These are phyloP conservation scores for Alnus glutinosa DNA, from an alignment of 306 rosid genomes.

Conservation along the genomic window DNA sequence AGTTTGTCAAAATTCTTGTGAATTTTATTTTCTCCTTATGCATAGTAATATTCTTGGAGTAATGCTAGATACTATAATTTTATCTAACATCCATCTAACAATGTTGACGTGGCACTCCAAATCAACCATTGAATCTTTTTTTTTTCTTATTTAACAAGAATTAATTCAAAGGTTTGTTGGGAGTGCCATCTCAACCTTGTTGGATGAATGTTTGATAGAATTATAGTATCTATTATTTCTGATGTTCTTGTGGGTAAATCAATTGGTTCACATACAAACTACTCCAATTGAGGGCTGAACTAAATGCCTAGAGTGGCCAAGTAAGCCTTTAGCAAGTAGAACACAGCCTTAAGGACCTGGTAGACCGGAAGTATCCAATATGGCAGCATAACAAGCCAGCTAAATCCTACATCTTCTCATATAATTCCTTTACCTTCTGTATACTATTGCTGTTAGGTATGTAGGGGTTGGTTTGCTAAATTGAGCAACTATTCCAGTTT, in stretches of 20 bases:
- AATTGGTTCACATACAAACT: neutral
- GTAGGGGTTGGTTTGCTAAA: neutral
- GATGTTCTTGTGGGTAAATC: neutral
- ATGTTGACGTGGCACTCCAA: neutral
- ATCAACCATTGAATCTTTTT: too few species aligned
- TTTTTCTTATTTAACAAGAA: too few species aligned
- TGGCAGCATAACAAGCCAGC: neutral
- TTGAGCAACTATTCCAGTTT: neutral
- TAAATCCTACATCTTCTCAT: neutral
- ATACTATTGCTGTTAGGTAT: neutral
- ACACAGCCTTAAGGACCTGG: neutral
- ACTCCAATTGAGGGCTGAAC: neutral
- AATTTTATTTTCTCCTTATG: neutral
- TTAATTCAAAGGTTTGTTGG: too few species aligned
- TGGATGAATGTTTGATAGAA: too few species aligned
- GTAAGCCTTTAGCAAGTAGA: neutral
- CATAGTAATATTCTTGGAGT: neutral
- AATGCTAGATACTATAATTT: too few species aligned
- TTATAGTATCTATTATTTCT: neutral
- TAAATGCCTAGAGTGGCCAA: neutral
- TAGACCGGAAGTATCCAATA: neutral
- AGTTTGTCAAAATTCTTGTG: too few species aligned
- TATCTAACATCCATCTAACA: too few species aligned
- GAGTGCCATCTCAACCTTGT: too few species aligned
- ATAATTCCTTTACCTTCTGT: neutral